Evolutionary conservation across 1,284 basidiomycete genomes (phyloP), one percentile per base, ranked within the genome.

Genomic region (Trichosporon sp.): DNA sequence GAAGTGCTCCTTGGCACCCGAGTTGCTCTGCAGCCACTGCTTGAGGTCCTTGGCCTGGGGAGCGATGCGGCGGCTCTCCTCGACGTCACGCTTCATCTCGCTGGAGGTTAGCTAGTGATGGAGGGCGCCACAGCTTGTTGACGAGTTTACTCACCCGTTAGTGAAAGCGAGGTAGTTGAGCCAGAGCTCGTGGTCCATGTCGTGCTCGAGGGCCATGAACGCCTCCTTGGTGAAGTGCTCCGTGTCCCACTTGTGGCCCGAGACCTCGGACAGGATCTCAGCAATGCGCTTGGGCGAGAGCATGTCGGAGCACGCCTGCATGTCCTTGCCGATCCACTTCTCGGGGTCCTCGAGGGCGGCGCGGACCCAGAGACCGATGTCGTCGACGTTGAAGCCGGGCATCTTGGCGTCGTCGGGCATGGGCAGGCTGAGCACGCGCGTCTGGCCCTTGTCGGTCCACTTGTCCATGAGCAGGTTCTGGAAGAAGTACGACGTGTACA

Each of bases 311-410:
- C 34, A 54, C 16, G 61, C 63, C n/a, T 62, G 33, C 33, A 69
- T 61, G 61, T 62, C 59, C 62, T 65, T 62, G 34, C 68, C 74
- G 29, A 70, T 70, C 71, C 73, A 77, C 61, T 70, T 52, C 8
- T 70, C 61, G 3, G 73, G 73, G 27, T 71, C 64, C 44, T 67
- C 61, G 36, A 76, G 65, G 5, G 74, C 74, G 1, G 61, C 70
- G n/a, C 69, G 65, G 6, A 69, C 74, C 65, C 67, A 75, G 16
- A 67, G 65, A 0, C 74, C 76, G 32, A 69, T 72, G 65, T 78
- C 73, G 36, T 68, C 68, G 19, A 70, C 68, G 10, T 68, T 65
- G 61, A 65, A 74, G 5, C 59, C 66, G 0, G 69, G 69, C 8
- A 76, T 57, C 4, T 58, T 31, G n/a, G 68, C 62, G 59, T 76